Evolutionary conservation across 2,329 filamentous ascomycete genomes (phyloP).

Genomic region (Trichoderma arundinaceum): DNA sequence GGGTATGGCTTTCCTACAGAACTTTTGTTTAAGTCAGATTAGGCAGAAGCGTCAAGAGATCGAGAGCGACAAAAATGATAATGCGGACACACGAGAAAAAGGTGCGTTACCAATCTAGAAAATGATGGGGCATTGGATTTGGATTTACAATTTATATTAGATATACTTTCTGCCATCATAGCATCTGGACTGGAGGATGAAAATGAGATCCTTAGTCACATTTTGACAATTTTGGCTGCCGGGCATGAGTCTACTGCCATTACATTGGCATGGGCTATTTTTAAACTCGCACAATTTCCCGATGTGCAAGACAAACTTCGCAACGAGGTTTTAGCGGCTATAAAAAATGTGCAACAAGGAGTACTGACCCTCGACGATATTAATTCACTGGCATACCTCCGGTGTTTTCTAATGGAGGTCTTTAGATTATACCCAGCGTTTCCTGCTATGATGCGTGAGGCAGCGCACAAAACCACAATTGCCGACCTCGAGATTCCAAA

Average conservation of each 20-base stretch:
- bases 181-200: slow-evolving; percentile 12
- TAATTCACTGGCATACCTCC: slow-evolving; percentile 5
- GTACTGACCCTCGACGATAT: neutral
- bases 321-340: neutral
- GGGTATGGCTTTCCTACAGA: neutral
- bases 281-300: slow-evolving; percentile 14
- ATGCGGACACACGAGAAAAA: neutral
- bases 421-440: slow-evolving; percentile 19
- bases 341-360: neutral
- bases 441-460: slow-evolving; percentile 11
- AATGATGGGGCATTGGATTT: too few species aligned
- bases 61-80: neutral
- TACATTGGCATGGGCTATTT: slow-evolving; percentile 9
- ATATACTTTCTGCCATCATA: slow-evolving; percentile 18
- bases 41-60: neutral
- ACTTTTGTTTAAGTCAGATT: neutral
- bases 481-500: slow-evolving; percentile 5
- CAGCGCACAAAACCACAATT: neutral
- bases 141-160: neutral
- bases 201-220: slow-evolving; percentile 11
- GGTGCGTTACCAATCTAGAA: neutral
- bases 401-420: slow-evolving; percentile 22
- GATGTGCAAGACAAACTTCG: slow-evolving; percentile 3
- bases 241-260: slow-evolving; percentile 23
- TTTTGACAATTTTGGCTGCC: slow-evolving; percentile 15